Base-by-base conservation (phyloP, 73 alveolate genomes). In the Stentor coeruleus region DNA sequence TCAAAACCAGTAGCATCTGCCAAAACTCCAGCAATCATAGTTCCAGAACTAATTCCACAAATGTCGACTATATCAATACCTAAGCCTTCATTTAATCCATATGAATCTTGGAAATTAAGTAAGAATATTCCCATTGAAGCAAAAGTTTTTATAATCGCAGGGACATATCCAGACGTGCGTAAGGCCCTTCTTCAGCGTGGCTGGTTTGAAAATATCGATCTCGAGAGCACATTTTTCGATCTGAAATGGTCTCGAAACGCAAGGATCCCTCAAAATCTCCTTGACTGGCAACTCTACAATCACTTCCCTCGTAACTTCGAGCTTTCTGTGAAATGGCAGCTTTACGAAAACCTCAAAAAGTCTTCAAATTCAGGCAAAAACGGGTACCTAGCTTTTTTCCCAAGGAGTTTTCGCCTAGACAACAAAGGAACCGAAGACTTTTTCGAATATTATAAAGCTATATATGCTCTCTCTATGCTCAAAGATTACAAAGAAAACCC, bases 371-470 rank as follows among this genome's bases (percentile, higher is more conserved):
- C 86, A 74, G 87, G 55, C 60, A 55, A 91, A 93, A 14, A 86
- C 86, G 59, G 91, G 82, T 38, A 87, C 90, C 38, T 88, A 84
- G 83, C 81, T 84, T 74, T 94, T 89, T 89, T 94, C 87, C 83
- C 98, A 95, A 2, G 85, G 92, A 82, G 88, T 95, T 85, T 94
- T 79, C 84, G 93, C 87, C 82, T 83, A 89, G 81, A 84, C 95
- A 40, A 89, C n/a, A 75, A 40, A 91, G 30, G 86, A 77, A 80
- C 31, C 28, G 82, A 66, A 20, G 79, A 66, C 49, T 66, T 66
- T 2, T 66, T 20, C 41, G 79, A 66, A 40, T 15, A 66, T 31
- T 66, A 26, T 33, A 66, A 66, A 33, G 36, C 79, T 20, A 20
- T 66, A 20, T 20, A 26, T 11, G 79, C 79, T 14, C 14, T 66